Evolutionary conservation across 306 rosid species (phyloP).

Genomic region (Herpetospermum pedunculosum): DNA sequence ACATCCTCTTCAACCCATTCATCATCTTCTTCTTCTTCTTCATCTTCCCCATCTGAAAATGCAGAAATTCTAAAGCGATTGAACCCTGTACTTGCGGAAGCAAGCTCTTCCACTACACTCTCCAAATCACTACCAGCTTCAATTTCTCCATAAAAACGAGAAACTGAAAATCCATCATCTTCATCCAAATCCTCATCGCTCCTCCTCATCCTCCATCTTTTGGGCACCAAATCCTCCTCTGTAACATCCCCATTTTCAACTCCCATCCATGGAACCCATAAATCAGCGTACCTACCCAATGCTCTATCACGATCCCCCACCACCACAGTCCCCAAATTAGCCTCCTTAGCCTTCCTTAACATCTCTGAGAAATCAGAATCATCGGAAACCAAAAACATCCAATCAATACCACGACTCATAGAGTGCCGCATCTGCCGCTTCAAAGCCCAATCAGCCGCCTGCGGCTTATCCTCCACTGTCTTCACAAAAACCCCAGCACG

Average conservation of each 20-base stretch:
- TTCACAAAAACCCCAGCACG: conserved; percentile 81
- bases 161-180: conserved; percentile 26
- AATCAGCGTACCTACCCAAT: conserved; percentile 58
- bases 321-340: conserved; percentile 67
- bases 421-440: conserved; percentile 83
- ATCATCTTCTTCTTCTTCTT: conserved; percentile 5
- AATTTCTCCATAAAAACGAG: conserved; percentile 13
- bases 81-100: conserved; percentile 18
- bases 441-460: conserved; percentile 83
- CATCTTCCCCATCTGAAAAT: conserved; percentile 40
- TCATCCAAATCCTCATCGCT: conserved; percentile 13
- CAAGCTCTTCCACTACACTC: conserved; percentile 38
- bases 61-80: conserved; percentile 33
- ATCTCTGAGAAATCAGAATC: conserved; percentile 73
- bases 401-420: conserved; percentile 69
- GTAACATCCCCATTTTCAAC: conserved; percentile 67
- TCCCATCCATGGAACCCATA: conserved; percentile 81
- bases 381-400: conserved; percentile 75
- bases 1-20: conserved; percentile 19
- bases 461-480: conserved; percentile 75
- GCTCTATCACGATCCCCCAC: conserved; percentile 71
- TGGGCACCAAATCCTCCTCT: conserved; percentile 38
- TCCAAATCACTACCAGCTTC: conserved; percentile 22
- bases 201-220: conserved; percentile 13
- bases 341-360: conserved; percentile 64